These are phyloP conservation scores for Boletus rubescentipes DNA, from an alignment of 768 basidiomycete genomes.

Conservation along the genomic window DNA sequence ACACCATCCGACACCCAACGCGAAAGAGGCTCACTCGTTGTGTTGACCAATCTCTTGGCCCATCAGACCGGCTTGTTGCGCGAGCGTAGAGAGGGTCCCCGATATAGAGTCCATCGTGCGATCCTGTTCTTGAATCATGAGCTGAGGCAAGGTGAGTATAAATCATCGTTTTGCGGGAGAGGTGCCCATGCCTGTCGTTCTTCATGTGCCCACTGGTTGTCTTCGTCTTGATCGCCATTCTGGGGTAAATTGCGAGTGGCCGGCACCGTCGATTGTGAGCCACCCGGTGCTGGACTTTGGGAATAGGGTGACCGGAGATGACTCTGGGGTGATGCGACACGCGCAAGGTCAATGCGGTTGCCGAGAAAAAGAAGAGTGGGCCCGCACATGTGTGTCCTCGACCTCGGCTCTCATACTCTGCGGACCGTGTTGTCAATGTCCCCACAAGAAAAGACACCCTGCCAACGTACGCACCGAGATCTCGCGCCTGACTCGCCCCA, in stretches of 20 bases:
- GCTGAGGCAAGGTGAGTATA: constrained; percentile 39
- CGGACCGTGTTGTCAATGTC: constrained; percentile 38
- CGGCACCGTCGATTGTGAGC: constrained; percentile 15
- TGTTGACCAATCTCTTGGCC: constrained; percentile 91
- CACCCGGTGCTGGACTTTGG: constrained; percentile 15
- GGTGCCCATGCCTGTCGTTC: constrained; percentile 71
- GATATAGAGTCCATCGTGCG: constrained; percentile 84
- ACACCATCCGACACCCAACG: background rate
- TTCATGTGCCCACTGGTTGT: constrained; percentile 78
- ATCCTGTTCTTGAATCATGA: constrained; percentile 89
- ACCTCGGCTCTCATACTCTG: constrained; percentile 77
- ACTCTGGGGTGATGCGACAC: background rate
- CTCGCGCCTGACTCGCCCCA: constrained; percentile 68
- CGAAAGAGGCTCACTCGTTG: constrained; percentile 73
- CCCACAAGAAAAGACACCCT: constrained; percentile 1
- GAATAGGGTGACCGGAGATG: constrained; percentile 18
- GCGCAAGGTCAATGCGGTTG: background rate
- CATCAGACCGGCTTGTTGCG: constrained; percentile 92
- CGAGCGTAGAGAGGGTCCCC: constrained; percentile 80
- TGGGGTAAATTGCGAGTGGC: constrained; percentile 10
- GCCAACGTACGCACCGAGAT: constrained; percentile 61
- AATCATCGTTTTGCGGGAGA: background rate
- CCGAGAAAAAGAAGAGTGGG: background rate
- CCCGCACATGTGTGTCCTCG: constrained; percentile 25
- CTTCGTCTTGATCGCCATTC: constrained; percentile 53